Base-by-base conservation (phyloP, 768 basidiomycete genomes). In the Trametes cubensis region DNA sequence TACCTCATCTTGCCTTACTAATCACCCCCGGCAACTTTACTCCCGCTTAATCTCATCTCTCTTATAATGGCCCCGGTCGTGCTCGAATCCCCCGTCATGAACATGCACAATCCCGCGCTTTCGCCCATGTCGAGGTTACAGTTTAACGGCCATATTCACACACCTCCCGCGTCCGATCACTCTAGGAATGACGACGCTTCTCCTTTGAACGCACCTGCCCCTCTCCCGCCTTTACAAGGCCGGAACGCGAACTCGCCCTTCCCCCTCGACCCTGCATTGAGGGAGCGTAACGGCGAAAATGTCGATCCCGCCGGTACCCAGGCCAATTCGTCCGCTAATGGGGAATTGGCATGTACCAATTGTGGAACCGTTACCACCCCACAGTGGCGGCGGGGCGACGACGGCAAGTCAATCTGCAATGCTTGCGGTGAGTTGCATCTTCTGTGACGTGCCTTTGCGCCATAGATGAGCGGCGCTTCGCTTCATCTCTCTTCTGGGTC, bases 391-490 rank as follows among this genome's bases (percentile, higher is more conserved):
- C 83, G 92, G 67, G 91, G 91, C 72, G 78, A 81, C 46, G 85
- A 90, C 68, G 93, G 92, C 60, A 91, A 89, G 74, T 83, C 87
- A 51, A 84, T 94, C 71, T 95, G 93, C 79, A 94, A 94, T 74
- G 89, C 90, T 54, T 94, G 93, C 75, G 93, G 92, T 94, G 73
- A 83, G 91, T 64, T 70, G 72, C 70, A 69, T 70, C 74, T 75
- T 72, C 70, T 71, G 72, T 69, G 70, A 60, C 58, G 61, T 55
- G 47, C 34, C 34, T 34, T 34, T 34, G 34, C 34, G 34, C 34
- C 34, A 34, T 34, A 34, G 34, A 34, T 34, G 34, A 34, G 34
- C 34, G 34, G 34, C 34, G 34, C 34, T 34, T 55, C 50, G 63
- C 42, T 66, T 70, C 65, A 66, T 69, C 64, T 62, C 48, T 62